These are phyloP conservation scores for Pichia sp. DNA, from an alignment of 1,139 yeast genomes.

Conservation along the genomic window DNA sequence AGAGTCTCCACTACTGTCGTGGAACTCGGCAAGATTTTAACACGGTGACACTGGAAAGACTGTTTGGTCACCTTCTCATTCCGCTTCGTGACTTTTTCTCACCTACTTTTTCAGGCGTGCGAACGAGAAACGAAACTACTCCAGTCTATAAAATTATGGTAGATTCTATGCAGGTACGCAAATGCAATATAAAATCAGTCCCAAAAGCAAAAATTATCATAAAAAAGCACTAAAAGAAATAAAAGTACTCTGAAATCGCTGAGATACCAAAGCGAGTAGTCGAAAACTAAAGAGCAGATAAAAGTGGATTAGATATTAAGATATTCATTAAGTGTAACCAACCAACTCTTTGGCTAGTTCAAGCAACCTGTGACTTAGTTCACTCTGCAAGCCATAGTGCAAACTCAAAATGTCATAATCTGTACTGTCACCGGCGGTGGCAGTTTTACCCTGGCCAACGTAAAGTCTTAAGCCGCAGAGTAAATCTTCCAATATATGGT, in stretches of 20 bases:
- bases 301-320: background rate
- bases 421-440: constrained; percentile 14
- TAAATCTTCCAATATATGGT: constrained; percentile 15
- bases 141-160: background rate
- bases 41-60: background rate
- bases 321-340: constrained; percentile 22
- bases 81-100: background rate
- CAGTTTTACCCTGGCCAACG: constrained; percentile 17
- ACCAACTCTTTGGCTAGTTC: constrained; percentile 26
- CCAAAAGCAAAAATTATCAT: background rate
- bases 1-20: no score
- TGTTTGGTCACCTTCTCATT: background rate
- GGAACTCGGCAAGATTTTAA: no score
- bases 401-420: constrained; percentile 24
- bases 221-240: background rate
- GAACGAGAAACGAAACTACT: background rate
- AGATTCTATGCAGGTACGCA: background rate
- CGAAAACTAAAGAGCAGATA: background rate
- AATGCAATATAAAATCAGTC: background rate
- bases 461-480: constrained; percentile 17
- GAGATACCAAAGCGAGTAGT: background rate
- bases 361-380: constrained; percentile 27
- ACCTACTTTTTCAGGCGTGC: background rate
- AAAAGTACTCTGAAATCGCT: background rate
- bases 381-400: constrained; percentile 29